Evolutionary conservation across 805 yeast genomes (phyloP), one percentile per base, ranked within the genome.

Genomic region (Lipomyces chichibuensis): DNA sequence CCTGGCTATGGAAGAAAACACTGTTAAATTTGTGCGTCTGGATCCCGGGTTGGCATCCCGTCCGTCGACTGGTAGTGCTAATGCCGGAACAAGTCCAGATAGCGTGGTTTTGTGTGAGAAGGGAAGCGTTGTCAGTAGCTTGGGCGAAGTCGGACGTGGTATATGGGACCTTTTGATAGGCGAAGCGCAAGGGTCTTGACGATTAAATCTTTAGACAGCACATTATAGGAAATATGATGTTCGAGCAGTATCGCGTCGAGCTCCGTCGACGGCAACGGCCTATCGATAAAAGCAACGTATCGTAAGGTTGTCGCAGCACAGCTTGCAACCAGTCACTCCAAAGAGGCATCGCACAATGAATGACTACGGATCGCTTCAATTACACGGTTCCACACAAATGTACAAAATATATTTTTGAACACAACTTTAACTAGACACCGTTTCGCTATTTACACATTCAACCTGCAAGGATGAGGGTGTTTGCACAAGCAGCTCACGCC

Each of bases 1-100:
- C 46, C 35, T 66, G 58, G 65, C 57, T 17, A 29, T 65, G 25
- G 70, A 66, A 27, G 70, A 66, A 60, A 66, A 60, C 25, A 64
- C 70, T 23, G 7, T 66, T 17, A 53, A 63, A 49, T 66, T 66
- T 33, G 53, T 57, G 25, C 39, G 70, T 23, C 58, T 66, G 23
- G 69, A 60, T 25, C 39, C 23, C 6, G 61, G 55, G 1, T 17
- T 53, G 51, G 20, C 43, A 29, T 46, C 54, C 25, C 55, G n/a
- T 4, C 33, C 55, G 3, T 52, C 55, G 14, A 52, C 33, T 14
- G 25, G 17, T 52, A 29, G 55, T 29, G 33, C 33, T 14, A 29
- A 52, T 23, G 29, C 4, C 17, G 33, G 8, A n/a, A 8, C 33
- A 6, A 52, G 20, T 23, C 33, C 55, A 14, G n/a, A 52, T 52